These are phyloP conservation scores for Bretschneidera sinensis DNA, from an alignment of 345 rosid genomes.

Conservation along the genomic window DNA sequence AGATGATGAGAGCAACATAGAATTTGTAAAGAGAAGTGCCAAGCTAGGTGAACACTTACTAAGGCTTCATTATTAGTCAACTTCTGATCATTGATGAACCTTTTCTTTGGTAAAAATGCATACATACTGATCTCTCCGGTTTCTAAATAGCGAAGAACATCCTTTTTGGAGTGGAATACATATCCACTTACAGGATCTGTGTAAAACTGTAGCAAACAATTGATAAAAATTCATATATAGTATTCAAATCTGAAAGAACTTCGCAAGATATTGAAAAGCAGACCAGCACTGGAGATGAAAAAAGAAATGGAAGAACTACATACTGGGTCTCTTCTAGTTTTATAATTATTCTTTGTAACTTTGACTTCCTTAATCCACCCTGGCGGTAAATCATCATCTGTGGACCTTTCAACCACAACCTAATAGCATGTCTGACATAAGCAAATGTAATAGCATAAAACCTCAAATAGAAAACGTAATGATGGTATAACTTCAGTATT, in stretches of 20 bases:
- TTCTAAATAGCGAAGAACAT: slow-evolving; percentile 32
- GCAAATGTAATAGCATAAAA: too few relatives aligned
- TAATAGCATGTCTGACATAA: too few relatives aligned
- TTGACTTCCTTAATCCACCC: slow-evolving; percentile 39
- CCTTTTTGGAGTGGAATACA: slow-evolving; percentile 35
- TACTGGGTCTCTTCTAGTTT: slow-evolving; percentile 31
- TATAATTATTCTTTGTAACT: slow-evolving; percentile 14
- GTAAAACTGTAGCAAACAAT: slow-evolving; percentile 30
- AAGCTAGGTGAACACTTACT: too few relatives aligned
- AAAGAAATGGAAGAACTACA: slow-evolving; percentile 3
- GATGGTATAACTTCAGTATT: too few relatives aligned
- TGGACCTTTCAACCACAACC: slow-evolving; percentile 27
- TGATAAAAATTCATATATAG: slow-evolving; percentile 10
- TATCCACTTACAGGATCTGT: slow-evolving; percentile 35
- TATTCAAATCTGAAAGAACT: not conserved
- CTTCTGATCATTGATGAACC: not conserved
- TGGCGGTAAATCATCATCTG: slow-evolving; percentile 27
- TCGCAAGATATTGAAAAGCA: not conserved
- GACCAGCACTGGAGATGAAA: too few relatives aligned
- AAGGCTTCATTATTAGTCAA: not conserved
- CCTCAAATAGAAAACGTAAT: too few relatives aligned
- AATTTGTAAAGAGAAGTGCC: too few relatives aligned
- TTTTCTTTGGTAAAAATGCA: slow-evolving; percentile 20
- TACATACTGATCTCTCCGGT: slow-evolving; percentile 25
- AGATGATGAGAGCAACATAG: too few relatives aligned